Evolutionary conservation across 768 basidiomycete species (phyloP), one percentile per base, ranked within the genome.

Genomic region (Tulasnella sp.): DNA sequence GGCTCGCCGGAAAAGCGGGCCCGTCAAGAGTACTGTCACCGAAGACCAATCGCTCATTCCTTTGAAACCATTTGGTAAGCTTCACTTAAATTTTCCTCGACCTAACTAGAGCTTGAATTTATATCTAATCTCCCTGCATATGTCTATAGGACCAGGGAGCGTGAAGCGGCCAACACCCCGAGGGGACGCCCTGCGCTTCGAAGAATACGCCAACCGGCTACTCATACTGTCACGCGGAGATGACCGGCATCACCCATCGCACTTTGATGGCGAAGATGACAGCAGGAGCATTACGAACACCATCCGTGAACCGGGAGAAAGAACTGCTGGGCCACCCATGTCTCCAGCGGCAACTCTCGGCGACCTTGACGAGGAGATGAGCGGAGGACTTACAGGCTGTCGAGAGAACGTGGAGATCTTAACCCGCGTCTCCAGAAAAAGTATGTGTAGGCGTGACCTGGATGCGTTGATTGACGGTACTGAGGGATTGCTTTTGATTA

Each of bases 381-480:
- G 68, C n/a, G 68, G 68, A 5, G 62, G 88, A 86, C 22, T 92
- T 88, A 72, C 67, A n/a, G 78, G 81, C 0, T 83, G 81, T 79
- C 83, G 93, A 62, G 90, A 95, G 78, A 92, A 94, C 0, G 94
- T 96, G 14, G 94, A 98, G 82, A 88, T 95, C 67, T 81, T 97
- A 73, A 95, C 94, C 19, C 81, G 95, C 70, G 92, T 92, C 79
- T 88, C 92, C 1, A 92, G 89, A 80, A 97, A 96, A 83, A 86
- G 95, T 93, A 72, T 65, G 86, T 78, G 6, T 35, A 19, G 19
- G 14, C 7, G 52, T 72, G 12, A n/a, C n/a, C 40, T 29, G 26
- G 42, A n/a, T 69, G 7, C 16, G 29, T 47, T 59, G 29, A 2
- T 26, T 41, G 5, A 40, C 17, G 4, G 62, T 62, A 7, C 62